These are phyloP conservation scores for Penicillium sp. DNA, from an alignment of 2,329 filamentous ascomycete genomes.

Conservation along the genomic window DNA sequence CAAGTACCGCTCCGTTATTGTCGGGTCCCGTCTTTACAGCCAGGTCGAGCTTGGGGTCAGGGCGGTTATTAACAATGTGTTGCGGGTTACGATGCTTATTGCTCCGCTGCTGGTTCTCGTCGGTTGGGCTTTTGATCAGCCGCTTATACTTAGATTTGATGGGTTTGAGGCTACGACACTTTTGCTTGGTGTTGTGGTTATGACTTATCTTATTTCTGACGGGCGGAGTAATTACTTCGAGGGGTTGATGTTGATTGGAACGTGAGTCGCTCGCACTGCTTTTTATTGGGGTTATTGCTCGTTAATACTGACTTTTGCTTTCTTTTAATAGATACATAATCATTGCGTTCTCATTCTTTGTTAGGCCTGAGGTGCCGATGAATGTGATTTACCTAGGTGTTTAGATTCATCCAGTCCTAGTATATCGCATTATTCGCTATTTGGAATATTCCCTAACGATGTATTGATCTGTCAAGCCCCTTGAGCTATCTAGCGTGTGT, in stretches of 20 bases:
- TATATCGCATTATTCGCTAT: background rate
- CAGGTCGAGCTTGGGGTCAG: constrained; percentile 16
- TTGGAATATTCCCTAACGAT: background rate
- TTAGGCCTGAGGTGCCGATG: constrained; percentile 4
- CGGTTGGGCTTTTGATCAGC: constrained; percentile 12
- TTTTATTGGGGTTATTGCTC: background rate
- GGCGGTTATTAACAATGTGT: constrained; percentile 13
- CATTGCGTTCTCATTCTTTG: constrained; percentile 15
- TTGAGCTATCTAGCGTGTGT: constrained; percentile 2
- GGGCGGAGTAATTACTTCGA: constrained; percentile 22
- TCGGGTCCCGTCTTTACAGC: background rate
- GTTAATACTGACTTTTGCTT: background rate
- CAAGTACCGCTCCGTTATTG: constrained; percentile 13
- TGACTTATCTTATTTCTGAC: constrained; percentile 22
- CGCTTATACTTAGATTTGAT: constrained; percentile 15
- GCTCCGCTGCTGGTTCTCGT: constrained; percentile 11
- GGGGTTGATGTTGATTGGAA: constrained; percentile 20
- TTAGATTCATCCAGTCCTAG: background rate
- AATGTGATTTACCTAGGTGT: constrained; percentile 3
- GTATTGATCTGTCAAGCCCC: background rate
- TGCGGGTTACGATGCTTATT: constrained; percentile 17
- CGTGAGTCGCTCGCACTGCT: constrained; percentile 11
- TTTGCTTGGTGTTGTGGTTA: constrained; percentile 19
- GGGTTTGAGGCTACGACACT: constrained; percentile 19
- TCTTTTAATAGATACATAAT: constrained; percentile 14